A percentile compares a stretch with the other conserved stretches of the same genome.
Conservation (phyloP, 495 filamentous ascomycete genomes). For the Xylaria castorea region DNA sequence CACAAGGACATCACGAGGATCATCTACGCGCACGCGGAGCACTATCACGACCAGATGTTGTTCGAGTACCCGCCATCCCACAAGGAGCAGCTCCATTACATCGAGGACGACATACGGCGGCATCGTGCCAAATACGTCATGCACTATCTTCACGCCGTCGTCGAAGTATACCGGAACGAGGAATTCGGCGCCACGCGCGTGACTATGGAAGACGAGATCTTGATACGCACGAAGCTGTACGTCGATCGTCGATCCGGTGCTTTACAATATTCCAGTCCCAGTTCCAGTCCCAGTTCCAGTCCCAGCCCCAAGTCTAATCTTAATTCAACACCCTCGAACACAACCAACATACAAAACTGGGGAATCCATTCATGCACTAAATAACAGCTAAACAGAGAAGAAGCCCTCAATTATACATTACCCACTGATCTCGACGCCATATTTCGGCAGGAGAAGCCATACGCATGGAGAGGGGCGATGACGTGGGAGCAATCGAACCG, state of each 20-base stretch:
- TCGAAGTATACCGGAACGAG: conserved; percentile 16
- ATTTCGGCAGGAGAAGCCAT: conserved; percentile 20
- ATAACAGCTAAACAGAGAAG: background rate
- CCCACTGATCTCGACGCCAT: conserved; percentile 25
- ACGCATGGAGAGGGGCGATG: conserved; percentile 18
- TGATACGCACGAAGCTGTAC: conserved; percentile 19
- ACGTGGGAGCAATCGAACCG: conserved; percentile 18
- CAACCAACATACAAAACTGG: background rate
- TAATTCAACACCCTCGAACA: background rate
- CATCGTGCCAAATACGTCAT: conserved; percentile 28
- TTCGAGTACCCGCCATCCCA: background rate
- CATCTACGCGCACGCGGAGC: conserved; percentile 37
- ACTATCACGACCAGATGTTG: conserved; percentile 29
- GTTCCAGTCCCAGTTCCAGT: no score
- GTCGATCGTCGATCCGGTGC: background rate
- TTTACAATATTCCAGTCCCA: background rate
- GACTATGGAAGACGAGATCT: conserved; percentile 21
- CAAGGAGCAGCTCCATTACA: conserved; percentile 2
- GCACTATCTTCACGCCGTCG: conserved; percentile 29
- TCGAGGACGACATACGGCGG: conserved; percentile 21
- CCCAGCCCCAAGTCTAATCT: background rate
- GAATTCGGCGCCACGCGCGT: conserved; percentile 19
- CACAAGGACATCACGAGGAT: conserved; percentile 37
- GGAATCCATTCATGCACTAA: background rate
- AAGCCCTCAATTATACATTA: conserved; percentile 20